These are phyloP conservation scores for Mycena citricolor DNA, from an alignment of 1,284 basidiomycete species.

Conservation along the genomic window DNA sequence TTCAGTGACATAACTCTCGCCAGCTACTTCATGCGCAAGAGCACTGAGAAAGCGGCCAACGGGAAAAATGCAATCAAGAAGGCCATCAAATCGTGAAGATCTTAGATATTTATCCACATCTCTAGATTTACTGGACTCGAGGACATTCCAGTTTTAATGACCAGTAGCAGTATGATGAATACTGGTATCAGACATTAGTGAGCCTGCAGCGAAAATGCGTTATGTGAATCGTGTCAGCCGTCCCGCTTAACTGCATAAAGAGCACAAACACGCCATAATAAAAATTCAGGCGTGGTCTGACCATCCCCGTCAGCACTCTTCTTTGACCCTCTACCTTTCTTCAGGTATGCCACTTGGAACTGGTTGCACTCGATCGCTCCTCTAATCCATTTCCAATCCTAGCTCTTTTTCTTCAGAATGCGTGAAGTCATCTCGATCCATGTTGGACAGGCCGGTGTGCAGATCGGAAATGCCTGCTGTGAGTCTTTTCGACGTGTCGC, in stretches of 20 bases:
- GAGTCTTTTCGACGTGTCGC: constrained; percentile 33
- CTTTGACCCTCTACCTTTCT: not conserved
- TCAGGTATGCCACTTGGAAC: not conserved
- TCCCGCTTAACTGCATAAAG: too few species aligned
- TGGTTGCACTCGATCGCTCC: not conserved
- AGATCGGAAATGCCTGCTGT: constrained; percentile 96
- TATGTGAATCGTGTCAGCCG: too few species aligned
- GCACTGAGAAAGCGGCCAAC: constrained; percentile 35
- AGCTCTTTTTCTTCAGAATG: constrained; percentile 42
- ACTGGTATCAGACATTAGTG: too few species aligned
- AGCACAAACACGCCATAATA: too few species aligned
- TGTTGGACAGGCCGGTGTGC: constrained; percentile 92
- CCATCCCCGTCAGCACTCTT: not conserved
- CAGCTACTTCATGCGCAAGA: constrained; percentile 52
- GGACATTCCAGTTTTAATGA: too few species aligned
- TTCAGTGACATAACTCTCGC: constrained; percentile 1
- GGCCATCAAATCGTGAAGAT: constrained; percentile 2
- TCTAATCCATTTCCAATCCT: not conserved
- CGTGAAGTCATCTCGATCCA: constrained; percentile 92
- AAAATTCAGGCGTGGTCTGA: constrained; percentile 3
- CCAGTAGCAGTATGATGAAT: too few species aligned
- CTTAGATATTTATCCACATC: too few species aligned
- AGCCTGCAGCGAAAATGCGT: too few species aligned
- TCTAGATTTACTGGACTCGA: too few species aligned
- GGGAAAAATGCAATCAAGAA: constrained; percentile 18